Base-by-base conservation (phyloP, 2,329 filamentous ascomycete genomes). In the Aspergillus phoenicis region DNA sequence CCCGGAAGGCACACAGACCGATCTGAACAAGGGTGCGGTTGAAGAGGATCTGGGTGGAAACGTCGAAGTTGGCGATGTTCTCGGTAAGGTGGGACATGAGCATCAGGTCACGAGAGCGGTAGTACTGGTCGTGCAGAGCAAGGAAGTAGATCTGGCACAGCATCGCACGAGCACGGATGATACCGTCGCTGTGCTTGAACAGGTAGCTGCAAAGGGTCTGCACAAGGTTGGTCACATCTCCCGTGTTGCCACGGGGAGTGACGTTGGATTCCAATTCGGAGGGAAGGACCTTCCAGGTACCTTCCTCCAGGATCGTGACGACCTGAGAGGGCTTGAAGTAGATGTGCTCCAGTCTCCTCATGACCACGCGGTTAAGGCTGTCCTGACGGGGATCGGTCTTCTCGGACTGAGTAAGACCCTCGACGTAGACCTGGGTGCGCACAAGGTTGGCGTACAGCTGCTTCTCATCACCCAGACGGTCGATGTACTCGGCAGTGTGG, bases 311-410 rank as follows among this genome's bases (percentile, higher is more conserved):
- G 59, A 96, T 97, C 76, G 89, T 90, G 72, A 97, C 89, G 49
- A 99, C 94, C 79, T 94, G 90, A 10, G 93, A 87, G 59, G 95
- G 95, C 89, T 99, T 99, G 87, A 98, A 99, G 84, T 99, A 99
- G 72, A 98, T 86, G 78, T 99, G 96, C 80, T 99, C 96, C 66
- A 99, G 81, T 70, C 96, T 88, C 73, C 95, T 89, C 87, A 97
- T 96, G 68, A 97, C 86, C 57, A 97, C 87, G 62, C 95, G 89
- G 85, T 98, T 99, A 66, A 97, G 78, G 74, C 88, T 91, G 65
- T 97, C 94, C 77, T 97, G 92, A 26, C 90, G 85, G 41, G 89
- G 84, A 49, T 94, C 88, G 41, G 93, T 84, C 65, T 88, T 74
- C 59, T 84, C 76, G 64, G 90, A 87, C 77, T 90, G 88, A 75